Conservation (phyloP, 2,329 filamentous ascomycete genomes). For the Lachnellula cervina region DNA sequence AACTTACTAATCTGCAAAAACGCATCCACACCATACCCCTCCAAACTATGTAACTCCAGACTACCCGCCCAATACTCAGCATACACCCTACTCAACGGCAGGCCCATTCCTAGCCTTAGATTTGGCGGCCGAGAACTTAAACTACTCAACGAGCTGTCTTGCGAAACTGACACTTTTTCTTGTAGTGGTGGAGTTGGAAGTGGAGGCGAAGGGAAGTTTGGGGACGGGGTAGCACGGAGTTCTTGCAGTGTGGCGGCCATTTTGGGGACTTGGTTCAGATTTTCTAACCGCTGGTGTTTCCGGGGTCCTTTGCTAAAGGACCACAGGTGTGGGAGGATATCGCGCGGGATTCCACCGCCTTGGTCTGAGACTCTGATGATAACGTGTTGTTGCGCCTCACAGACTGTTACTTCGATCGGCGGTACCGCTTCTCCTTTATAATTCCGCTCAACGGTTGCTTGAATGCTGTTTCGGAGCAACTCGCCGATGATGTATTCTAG, state of each 20-base stretch:
- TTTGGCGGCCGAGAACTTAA: slow-evolving; percentile 81
- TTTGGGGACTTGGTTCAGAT: slow-evolving; percentile 79
- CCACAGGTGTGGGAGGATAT: slow-evolving; percentile 87
- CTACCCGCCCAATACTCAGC: slow-evolving; percentile 97
- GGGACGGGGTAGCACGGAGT: slow-evolving; percentile 45
- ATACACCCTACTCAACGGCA: slow-evolving; percentile 91
- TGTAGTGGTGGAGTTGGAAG: background rate
- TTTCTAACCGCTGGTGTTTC: slow-evolving; percentile 71
- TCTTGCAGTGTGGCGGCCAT: slow-evolving; percentile 94
- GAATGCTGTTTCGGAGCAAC: slow-evolving; percentile 88
- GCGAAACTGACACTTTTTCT: background rate
- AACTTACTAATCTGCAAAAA: slow-evolving; percentile 95
- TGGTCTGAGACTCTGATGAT: slow-evolving; percentile 95
- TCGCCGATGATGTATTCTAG: slow-evolving; percentile 97
- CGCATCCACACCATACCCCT: slow-evolving; percentile 92
- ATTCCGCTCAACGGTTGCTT: slow-evolving; percentile 74
- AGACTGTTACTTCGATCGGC: slow-evolving; percentile 90
- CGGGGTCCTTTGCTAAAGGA: slow-evolving; percentile 92
- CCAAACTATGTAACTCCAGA: slow-evolving; percentile 83
- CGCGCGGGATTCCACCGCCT: slow-evolving; percentile 83
- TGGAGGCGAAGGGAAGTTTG: background rate
- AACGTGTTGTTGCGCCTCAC: slow-evolving; percentile 89
- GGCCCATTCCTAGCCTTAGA: slow-evolving; percentile 81
- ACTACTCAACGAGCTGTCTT: slow-evolving; percentile 61
- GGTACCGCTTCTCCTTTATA: slow-evolving; percentile 34